These are phyloP conservation scores for Linum tenue DNA, from an alignment of 345 rosid species.

Conservation along the genomic window DNA sequence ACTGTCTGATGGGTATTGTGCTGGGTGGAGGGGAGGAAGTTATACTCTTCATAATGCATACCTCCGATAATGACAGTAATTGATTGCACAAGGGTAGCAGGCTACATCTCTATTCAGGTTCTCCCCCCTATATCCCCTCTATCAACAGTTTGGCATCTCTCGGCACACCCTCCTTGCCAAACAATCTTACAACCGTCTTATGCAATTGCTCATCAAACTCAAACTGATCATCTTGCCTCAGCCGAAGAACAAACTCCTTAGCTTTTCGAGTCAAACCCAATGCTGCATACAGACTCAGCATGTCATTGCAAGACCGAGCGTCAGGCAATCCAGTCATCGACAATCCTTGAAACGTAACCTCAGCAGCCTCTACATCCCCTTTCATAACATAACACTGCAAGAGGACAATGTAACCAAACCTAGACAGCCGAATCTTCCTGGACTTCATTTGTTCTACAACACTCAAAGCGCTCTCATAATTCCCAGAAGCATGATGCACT, in stretches of 20 bases:
- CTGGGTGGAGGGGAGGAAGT: too few species aligned
- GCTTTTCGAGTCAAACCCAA: constrained; percentile 48
- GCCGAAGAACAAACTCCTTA: constrained; percentile 43
- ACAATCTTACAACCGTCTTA: constrained; percentile 40
- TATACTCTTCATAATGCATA: too few species aligned
- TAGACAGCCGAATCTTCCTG: constrained; percentile 54
- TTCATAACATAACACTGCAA: constrained; percentile 64
- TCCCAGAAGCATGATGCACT: constrained; percentile 60
- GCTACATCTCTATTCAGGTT: too few species aligned
- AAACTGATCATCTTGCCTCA: constrained; percentile 35
- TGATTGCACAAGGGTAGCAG: neutral
- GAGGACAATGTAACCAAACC: constrained; percentile 72
- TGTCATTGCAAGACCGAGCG: constrained; percentile 66
- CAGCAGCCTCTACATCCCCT: constrained; percentile 60
- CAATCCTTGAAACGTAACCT: constrained; percentile 56
- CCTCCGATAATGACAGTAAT: neutral
- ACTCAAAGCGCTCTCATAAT: constrained; percentile 53
- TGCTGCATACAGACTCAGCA: constrained; percentile 53
- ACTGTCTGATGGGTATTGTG: too few species aligned
- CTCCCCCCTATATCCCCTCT: constrained; percentile 26
- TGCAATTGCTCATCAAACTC: constrained; percentile 51
- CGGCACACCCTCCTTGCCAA: constrained; percentile 59
- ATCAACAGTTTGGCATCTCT: constrained; percentile 38
- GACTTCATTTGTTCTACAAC: constrained; percentile 60
- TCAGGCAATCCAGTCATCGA: constrained; percentile 65